Percentiles rank a stretch among this genome's conserved stretches.
Conservation (phyloP, 1,139 yeast species). For the Entelexis sorbosivorans region DNA sequence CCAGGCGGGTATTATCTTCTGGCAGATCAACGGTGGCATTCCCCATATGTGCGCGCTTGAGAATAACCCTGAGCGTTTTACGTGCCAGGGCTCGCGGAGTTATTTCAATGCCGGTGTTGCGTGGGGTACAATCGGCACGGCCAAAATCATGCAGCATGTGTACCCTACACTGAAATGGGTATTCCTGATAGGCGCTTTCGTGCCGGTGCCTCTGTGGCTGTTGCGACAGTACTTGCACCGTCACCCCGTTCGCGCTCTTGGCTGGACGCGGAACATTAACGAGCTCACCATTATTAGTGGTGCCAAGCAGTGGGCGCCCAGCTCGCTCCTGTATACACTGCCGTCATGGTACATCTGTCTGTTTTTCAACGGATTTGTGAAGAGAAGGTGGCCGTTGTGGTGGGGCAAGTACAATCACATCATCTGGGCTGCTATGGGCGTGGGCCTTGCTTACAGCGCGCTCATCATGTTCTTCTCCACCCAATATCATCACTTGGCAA, state of each 20-base stretch:
- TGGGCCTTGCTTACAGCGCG: slow-evolving; percentile 44
- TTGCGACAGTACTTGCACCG: slow-evolving; percentile 7
- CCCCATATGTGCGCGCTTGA: slow-evolving; percentile 41
- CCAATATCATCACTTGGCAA: slow-evolving; percentile 22
- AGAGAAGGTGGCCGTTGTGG: slow-evolving; percentile 39
- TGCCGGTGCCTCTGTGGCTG: slow-evolving; percentile 25
- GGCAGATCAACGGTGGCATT: slow-evolving; percentile 37
- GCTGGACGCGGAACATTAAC: slow-evolving; percentile 28
- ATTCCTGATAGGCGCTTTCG: slow-evolving; percentile 38
- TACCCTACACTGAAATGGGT: slow-evolving; percentile 42
- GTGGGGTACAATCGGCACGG: slow-evolving; percentile 45
- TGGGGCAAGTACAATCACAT: slow-evolving; percentile 44
- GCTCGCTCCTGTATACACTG: slow-evolving; percentile 37
- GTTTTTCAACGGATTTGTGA: slow-evolving; percentile 44
- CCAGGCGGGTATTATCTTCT: slow-evolving; percentile 43
- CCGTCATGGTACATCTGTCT: slow-evolving; percentile 44
- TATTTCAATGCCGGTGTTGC: slow-evolving; percentile 31
- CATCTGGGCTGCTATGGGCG: slow-evolving; percentile 44
- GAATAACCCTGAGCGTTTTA: slow-evolving; percentile 43
- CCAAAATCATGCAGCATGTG: slow-evolving; percentile 39
- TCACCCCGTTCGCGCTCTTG: not conserved
- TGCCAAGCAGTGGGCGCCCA: slow-evolving; percentile 35
- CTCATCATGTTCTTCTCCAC: slow-evolving; percentile 30
- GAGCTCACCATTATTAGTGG: slow-evolving; percentile 43
- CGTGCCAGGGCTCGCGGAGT: slow-evolving; percentile 32